These are phyloP conservation scores for Dendrocalamus latiflorus DNA, from an alignment of 202 grass and related monocot species.

Conservation along the genomic window DNA sequence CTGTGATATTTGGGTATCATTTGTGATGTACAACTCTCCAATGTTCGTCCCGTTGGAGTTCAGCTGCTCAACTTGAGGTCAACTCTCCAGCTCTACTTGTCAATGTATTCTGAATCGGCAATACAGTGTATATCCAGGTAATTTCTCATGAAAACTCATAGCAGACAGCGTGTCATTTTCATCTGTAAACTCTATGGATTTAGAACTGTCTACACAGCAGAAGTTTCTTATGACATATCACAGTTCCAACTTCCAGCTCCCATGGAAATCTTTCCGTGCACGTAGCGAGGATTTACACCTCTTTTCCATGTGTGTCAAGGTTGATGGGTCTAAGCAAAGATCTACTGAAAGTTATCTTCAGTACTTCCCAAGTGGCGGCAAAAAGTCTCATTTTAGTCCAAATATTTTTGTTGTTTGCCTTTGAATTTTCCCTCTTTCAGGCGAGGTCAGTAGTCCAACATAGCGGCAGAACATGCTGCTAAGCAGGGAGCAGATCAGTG, in stretches of 20 bases:
- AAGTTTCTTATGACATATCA: not conserved
- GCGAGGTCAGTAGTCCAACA: constrained; percentile 4
- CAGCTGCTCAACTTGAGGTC: not conserved
- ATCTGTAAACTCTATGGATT: not conserved
- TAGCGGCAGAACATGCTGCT: constrained; percentile 4
- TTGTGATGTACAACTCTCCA: not conserved
- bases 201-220: not conserved
- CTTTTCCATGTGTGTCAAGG: not conserved
- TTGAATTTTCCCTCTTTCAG: not conserved
- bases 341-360: not conserved
- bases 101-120: not conserved
- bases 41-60: not conserved
- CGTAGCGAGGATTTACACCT: not conserved
- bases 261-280: not conserved
- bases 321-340: not conserved
- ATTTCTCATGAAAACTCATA: constrained; percentile 10
- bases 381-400: not conserved
- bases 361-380: not conserved
- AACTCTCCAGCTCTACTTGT: not conserved
- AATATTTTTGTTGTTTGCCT: not conserved
- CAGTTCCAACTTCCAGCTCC: not conserved
- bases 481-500: constrained; percentile 21
- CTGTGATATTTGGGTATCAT: not conserved
- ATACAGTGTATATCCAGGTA: not conserved
- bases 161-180: not conserved